Evolutionary conservation across 140 eudicot genomes (phyloP).

Genomic region (Stevia rebaudiana): DNA sequence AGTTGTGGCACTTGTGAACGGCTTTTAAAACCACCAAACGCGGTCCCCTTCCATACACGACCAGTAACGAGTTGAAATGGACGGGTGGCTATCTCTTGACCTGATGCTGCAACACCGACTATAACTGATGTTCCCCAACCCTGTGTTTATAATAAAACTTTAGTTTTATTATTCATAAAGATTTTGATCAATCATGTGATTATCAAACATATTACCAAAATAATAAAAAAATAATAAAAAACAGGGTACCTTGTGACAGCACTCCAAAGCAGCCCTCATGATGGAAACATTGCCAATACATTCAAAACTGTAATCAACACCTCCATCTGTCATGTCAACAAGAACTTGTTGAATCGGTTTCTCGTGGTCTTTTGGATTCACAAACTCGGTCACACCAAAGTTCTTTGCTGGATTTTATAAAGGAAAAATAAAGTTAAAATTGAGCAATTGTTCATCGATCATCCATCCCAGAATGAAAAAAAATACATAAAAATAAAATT

Average conservation of each 20-base stretch:
- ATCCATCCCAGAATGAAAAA: neutral
- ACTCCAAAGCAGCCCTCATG: slow-evolving; percentile 98
- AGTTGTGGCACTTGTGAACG: slow-evolving; percentile 99
- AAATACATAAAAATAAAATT: neutral
- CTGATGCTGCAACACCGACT: slow-evolving; percentile 98
- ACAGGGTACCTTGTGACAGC: slow-evolving; percentile 82
- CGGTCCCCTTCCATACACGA: slow-evolving; percentile 99
- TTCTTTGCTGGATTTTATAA: slow-evolving; percentile 61
- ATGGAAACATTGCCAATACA: slow-evolving; percentile 94
- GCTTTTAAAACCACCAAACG: slow-evolving; percentile 99
- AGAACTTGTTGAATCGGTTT: slow-evolving; percentile 92
- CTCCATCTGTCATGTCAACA: slow-evolving; percentile 94
- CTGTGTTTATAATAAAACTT: slow-evolving; percentile 34
- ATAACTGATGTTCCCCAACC: slow-evolving; percentile 99
- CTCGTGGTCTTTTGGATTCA: slow-evolving; percentile 96
- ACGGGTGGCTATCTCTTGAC: slow-evolving; percentile 96
- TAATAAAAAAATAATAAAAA: neutral
- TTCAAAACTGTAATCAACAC: slow-evolving; percentile 98
- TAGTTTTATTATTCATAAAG: neutral
- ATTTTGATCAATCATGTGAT: neutral
- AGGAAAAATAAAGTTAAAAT: neutral
- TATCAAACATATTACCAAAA: neutral
- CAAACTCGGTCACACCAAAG: slow-evolving; percentile 91
- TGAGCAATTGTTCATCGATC: neutral
- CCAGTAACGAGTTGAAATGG: slow-evolving; percentile 97